Conservation (phyloP, 2,329 filamentous ascomycete species). For the Aureobasidium lini region DNA sequence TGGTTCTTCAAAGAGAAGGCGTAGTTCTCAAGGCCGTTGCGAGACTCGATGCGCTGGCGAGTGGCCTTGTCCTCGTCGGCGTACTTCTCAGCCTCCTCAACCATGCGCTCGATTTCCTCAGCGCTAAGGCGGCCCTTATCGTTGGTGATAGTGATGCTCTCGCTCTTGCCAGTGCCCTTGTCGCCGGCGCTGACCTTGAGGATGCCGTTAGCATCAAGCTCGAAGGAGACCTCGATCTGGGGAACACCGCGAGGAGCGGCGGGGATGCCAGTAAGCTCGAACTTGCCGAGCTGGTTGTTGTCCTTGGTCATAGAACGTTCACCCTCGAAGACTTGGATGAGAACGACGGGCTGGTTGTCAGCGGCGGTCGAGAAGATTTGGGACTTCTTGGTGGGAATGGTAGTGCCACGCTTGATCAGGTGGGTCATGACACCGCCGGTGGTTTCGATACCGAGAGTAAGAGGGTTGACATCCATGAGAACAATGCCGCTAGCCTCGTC, state of each 20-base stretch:
- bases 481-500: slow-evolving; percentile 69
- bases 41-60: slow-evolving; percentile 91
- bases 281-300: slow-evolving; percentile 96
- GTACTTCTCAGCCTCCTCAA: slow-evolving; percentile 95
- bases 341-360: slow-evolving; percentile 90
- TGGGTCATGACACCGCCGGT: slow-evolving; percentile 97
- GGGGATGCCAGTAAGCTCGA: slow-evolving; percentile 93
- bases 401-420: slow-evolving; percentile 88
- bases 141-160: slow-evolving; percentile 98
- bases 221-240: slow-evolving; percentile 96
- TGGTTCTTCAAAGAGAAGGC: slow-evolving; percentile 99
- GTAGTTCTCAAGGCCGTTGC: slow-evolving; percentile 98
- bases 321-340: slow-evolving; percentile 94
- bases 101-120: slow-evolving; percentile 99
- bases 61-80: slow-evolving; percentile 99
- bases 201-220: slow-evolving; percentile 97
- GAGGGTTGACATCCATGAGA: slow-evolving; percentile 94
- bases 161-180: slow-evolving; percentile 95
- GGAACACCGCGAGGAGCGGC: slow-evolving; percentile 92
- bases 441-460: slow-evolving; percentile 95
- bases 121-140: slow-evolving; percentile 95
- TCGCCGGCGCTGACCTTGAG: slow-evolving; percentile 92
- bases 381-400: slow-evolving; percentile 91
- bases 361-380: slow-evolving; percentile 97
- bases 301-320: slow-evolving; percentile 92